These are phyloP conservation scores for Clonostachys rhizophaga DNA, from an alignment of 2,329 filamentous ascomycete genomes.

Conservation along the genomic window DNA sequence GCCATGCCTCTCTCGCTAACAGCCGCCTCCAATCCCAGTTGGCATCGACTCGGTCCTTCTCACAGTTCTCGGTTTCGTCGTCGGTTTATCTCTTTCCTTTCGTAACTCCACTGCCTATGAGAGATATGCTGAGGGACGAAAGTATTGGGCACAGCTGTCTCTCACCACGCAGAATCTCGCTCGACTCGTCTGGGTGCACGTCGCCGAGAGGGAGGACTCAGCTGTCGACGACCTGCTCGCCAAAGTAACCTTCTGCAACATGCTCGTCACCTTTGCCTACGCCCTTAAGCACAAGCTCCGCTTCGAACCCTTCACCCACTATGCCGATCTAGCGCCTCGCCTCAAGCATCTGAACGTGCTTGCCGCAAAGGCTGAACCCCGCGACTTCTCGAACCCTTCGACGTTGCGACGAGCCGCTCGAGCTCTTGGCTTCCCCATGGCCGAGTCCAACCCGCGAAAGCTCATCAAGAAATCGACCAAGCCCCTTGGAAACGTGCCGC, in stretches of 20 bases:
- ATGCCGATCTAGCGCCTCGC: no score
- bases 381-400: slow-evolving; percentile 15
- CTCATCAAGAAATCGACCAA: slow-evolving; percentile 60
- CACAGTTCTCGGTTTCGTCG: slow-evolving; percentile 81
- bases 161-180: slow-evolving; percentile 50
- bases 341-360: no score
- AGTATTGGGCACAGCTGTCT: slow-evolving; percentile 38
- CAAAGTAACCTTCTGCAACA: no score
- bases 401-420: slow-evolving; percentile 43
- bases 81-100: slow-evolving; percentile 73
- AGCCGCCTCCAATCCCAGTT: no score
- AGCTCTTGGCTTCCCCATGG: slow-evolving; percentile 61
- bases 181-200: slow-evolving; percentile 38
- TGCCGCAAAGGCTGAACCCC: no score
- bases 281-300: no score
- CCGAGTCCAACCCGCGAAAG: slow-evolving; percentile 65
- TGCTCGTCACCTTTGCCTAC: no score
- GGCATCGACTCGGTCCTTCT: slow-evolving; percentile 38
- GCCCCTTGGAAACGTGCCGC: slow-evolving; percentile 66
- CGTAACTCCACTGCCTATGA: slow-evolving; percentile 77
- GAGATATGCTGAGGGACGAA: slow-evolving; percentile 50
- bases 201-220: slow-evolving; percentile 25
- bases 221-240: slow-evolving; percentile 26
- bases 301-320: no score
- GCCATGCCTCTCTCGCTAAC: no score